Base-by-base conservation (phyloP, 768 basidiomycete species). In the Trametes meyenii region DNA sequence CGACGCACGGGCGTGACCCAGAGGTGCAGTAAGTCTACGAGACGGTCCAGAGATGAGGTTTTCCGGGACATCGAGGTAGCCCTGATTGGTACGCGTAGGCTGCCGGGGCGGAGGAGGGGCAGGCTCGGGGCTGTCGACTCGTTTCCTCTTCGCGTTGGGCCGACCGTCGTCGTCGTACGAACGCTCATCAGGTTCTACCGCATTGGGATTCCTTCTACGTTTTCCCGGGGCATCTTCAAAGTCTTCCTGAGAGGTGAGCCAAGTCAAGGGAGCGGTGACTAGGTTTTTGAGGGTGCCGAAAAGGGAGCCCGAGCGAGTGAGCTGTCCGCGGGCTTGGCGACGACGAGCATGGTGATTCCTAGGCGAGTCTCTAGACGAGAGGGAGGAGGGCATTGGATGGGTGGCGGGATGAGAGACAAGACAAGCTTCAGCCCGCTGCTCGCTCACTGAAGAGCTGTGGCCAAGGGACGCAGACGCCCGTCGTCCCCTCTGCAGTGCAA, bases 211-310 rank as follows among this genome's bases (percentile, higher is more conserved):
- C 33, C 72, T 70, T 43, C 70, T 70, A 44, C 74, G 71, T 58
- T 75, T 76, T n/a, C 71, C 71, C n/a, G 68, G 64, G n/a, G 64
- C 66, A 61, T 73, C 70, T 58, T 72, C 69, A 36, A 67, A 61
- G 50, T 72, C 71, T 26, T 68, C 66, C 58, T 67, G 60, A 44
- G 66, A 26, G 38, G 67, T 51, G 54, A 75, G 67, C 75, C 75
- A 76, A 24, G 72, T 55, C 50, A 77, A 64, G 14, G 71, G 74
- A 35, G 71, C 65, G 35, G 74, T 66, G 43, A 75, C 67, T 63
- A 76, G 63, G 64, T 68, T 74, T 69, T 75, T 76, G 42, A 76
- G 58, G 21, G 75, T 64, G 35, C 73, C 71, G 57, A 76, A 61
- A 55, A 75, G 62, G 17, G 75, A 75, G 55, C 63, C 50, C 1